Conservation (phyloP, 805 yeast species). For the Monosporozyma yasuniensis region DNA sequence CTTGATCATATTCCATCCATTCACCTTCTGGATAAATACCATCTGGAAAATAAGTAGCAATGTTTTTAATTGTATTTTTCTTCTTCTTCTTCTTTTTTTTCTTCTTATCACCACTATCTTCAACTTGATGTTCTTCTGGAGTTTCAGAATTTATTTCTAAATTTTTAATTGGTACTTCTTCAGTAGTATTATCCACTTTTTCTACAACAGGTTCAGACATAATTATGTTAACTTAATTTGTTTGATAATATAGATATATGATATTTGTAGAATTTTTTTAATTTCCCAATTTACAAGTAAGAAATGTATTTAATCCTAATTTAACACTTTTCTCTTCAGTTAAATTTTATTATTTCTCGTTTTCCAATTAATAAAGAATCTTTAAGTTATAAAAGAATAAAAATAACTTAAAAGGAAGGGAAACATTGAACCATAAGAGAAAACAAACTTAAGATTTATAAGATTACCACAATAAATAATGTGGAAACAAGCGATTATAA, state of each 20-base stretch:
- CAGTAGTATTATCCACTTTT: constrained; percentile 1
- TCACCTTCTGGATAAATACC: constrained; percentile 80
- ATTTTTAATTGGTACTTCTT: neutral
- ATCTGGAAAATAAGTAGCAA: constrained; percentile 59
- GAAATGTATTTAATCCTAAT: too few species aligned
- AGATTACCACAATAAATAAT: too few species aligned
- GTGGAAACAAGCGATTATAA: neutral
- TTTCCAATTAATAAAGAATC: neutral
- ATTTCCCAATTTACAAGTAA: too few species aligned
- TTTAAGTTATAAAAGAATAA: neutral
- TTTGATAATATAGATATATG: neutral
- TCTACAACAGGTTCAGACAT: neutral
- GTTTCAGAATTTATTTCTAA: constrained; percentile 4
- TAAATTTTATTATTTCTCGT: neutral
- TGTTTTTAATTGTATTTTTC: constrained; percentile 47
- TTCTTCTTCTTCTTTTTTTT: constrained; percentile 51
- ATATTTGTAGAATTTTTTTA: too few species aligned
- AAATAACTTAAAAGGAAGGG: neutral
- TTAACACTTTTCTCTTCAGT: neutral
- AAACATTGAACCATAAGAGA: neutral
- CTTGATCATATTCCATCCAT: constrained; percentile 65
- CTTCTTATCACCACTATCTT: constrained; percentile 18
- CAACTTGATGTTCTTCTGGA: constrained; percentile 2
- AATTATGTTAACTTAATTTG: neutral
- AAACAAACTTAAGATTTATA: too few species aligned